Percentiles rank a stretch among this genome's conserved stretches.
These are phyloP conservation scores for Fistulinella prunicolor DNA, from an alignment of 768 basidiomycete genomes.

Conservation along the genomic window DNA sequence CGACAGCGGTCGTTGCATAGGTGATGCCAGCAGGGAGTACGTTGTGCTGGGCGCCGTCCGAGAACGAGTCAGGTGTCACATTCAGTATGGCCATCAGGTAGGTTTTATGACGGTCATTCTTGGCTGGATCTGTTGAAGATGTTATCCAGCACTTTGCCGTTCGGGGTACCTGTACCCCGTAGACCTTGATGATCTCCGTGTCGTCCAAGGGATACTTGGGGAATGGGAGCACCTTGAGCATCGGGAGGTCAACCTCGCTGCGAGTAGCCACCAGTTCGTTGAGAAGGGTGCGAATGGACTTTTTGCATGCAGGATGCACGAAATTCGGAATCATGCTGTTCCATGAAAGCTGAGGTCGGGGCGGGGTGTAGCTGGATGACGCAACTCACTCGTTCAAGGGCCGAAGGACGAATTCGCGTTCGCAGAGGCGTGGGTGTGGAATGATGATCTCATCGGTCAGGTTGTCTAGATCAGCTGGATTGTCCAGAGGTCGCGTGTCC, in stretches of 20 bases:
- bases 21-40: conserved; percentile 50
- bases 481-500: conserved; percentile 49
- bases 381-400: conserved; percentile 76
- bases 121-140: conserved; percentile 17
- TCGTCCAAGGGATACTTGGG: conserved; percentile 47
- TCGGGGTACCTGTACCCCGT: conserved; percentile 14
- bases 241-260: conserved; percentile 39
- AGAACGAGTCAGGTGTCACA: conserved; percentile 94
- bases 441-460: conserved; percentile 69
- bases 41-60: conserved; percentile 70
- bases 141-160: conserved; percentile 25
- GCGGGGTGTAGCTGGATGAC: not conserved
- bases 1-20: conserved; percentile 49
- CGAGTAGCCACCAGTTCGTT: conserved; percentile 34
- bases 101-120: conserved; percentile 39
- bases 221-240: conserved; percentile 76
- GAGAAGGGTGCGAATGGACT: conserved; percentile 47
- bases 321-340: conserved; percentile 77
- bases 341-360: not conserved
- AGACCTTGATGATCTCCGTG: conserved; percentile 5
- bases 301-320: conserved; percentile 57
- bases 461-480: conserved; percentile 49
- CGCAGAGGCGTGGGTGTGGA: conserved; percentile 78
- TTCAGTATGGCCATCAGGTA: conserved; percentile 92
- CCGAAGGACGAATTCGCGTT: conserved; percentile 89